These are phyloP conservation scores for Termitomyces sp. DNA, from an alignment of 768 basidiomycete genomes.

Conservation along the genomic window DNA sequence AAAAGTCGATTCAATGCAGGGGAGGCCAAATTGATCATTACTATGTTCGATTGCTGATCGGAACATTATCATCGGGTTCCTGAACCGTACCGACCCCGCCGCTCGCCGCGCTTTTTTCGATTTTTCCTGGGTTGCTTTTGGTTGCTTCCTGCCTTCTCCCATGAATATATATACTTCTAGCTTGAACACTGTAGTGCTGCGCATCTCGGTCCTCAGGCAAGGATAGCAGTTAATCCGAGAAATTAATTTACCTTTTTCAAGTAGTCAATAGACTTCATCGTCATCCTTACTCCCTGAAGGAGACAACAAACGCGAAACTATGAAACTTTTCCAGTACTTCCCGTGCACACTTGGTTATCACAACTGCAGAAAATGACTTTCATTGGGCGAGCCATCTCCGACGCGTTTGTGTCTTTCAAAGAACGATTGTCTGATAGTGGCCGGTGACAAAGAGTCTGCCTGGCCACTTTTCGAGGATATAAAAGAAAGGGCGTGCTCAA, in stretches of 20 bases:
- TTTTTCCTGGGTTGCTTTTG: background rate
- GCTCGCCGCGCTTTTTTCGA: too few species aligned
- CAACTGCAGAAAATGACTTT: background rate
- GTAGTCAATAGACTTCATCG: background rate
- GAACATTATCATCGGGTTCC: background rate
- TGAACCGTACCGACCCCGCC: background rate
- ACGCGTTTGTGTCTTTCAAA: background rate
- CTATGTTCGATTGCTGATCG: background rate
- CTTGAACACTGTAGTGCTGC: background rate
- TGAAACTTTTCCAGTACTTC: background rate
- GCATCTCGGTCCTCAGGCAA: background rate
- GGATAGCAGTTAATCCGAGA: background rate
- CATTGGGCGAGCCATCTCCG: background rate
- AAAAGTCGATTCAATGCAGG: too few species aligned
- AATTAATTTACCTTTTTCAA: background rate
- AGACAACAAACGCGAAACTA: too few species aligned
- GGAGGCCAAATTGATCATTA: background rate
- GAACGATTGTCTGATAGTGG: background rate
- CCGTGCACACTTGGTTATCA: background rate
- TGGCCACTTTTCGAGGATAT: background rate
- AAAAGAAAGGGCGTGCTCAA: background rate
- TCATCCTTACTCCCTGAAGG: background rate
- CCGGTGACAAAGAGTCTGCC: background rate
- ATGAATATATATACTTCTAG: background rate
- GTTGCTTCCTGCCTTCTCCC: background rate